Conservation (phyloP, 345 rosid genomes). For the Corchorus capsularis region DNA sequence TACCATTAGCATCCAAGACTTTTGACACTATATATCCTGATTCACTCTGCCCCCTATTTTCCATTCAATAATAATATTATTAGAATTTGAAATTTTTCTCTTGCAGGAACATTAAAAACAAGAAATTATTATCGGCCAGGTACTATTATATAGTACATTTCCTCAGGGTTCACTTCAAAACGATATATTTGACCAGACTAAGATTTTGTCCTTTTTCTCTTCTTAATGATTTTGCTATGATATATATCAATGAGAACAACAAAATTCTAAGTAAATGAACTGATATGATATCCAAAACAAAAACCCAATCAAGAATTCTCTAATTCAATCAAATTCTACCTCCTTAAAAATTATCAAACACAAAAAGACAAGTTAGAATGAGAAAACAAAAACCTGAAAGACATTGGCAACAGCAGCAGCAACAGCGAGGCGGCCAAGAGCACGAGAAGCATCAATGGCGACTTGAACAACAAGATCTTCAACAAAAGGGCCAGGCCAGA, state of each 20-base stretch:
- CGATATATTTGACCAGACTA: slow-evolving; percentile 39
- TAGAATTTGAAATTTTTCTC: not conserved
- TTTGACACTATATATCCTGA: not conserved
- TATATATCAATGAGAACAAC: not conserved
- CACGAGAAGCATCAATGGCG: slow-evolving; percentile 60
- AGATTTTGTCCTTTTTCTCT: slow-evolving; percentile 43
- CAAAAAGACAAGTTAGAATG: not conserved
- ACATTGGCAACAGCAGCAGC: slow-evolving; percentile 75
- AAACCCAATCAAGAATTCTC: not conserved
- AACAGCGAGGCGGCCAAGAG: slow-evolving; percentile 64
- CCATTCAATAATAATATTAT: too few species aligned
- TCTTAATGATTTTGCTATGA: too few species aligned
- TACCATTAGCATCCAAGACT: too few species aligned
- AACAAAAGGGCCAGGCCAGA: slow-evolving; percentile 91
- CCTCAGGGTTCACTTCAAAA: slow-evolving; percentile 11
- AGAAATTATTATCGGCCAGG: not conserved
- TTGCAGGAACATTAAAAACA: not conserved
- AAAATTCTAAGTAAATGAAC: not conserved
- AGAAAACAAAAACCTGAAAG: slow-evolving; percentile 55
- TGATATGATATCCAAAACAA: not conserved
- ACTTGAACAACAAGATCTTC: slow-evolving; percentile 83
- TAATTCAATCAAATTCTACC: not conserved
- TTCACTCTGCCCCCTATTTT: not conserved
- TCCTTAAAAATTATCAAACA: not conserved
- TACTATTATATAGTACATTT: not conserved